A percentile compares a stretch with the other conserved stretches of the same genome.
Conservation (phyloP, 1,284 basidiomycete species). For the Pyrrhoderma lamaoense region DNA sequence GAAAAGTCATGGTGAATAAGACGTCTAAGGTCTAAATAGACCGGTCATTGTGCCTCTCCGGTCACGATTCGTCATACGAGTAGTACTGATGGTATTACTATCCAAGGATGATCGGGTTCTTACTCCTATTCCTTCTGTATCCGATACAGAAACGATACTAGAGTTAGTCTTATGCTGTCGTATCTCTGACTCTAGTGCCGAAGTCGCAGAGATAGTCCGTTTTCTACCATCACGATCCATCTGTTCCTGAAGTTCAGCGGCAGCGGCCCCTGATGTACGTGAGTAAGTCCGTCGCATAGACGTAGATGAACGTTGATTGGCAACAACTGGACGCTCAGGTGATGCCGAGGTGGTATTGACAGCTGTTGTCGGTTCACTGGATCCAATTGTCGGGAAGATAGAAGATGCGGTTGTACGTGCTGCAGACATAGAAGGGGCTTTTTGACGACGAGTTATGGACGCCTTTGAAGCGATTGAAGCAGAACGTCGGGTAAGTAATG, state of each 20-base stretch:
- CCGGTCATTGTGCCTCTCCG: slow-evolving; percentile 16
- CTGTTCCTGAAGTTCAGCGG: slow-evolving; percentile 49
- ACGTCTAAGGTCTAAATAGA: slow-evolving; percentile 13
- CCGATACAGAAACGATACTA: neutral
- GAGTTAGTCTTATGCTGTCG: neutral
- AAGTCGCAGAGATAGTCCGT: slow-evolving; percentile 32
- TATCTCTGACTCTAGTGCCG: slow-evolving; percentile 12
- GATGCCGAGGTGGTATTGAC: slow-evolving; percentile 48
- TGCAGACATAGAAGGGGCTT: slow-evolving; percentile 43
- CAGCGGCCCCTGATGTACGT: slow-evolving; percentile 47
- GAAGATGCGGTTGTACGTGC: slow-evolving; percentile 34
- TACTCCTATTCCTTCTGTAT: slow-evolving; percentile 1
- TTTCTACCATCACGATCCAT: slow-evolving; percentile 36
- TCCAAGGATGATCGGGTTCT: slow-evolving; percentile 9
- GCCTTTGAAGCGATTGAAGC: slow-evolving; percentile 20
- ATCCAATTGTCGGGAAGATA: slow-evolving; percentile 36
- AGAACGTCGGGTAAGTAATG: slow-evolving; percentile 29
- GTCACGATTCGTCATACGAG: slow-evolving; percentile 7
- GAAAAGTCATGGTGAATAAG: neutral
- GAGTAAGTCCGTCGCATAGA: slow-evolving; percentile 56
- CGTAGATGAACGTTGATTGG: slow-evolving; percentile 31
- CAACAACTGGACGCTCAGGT: slow-evolving; percentile 30
- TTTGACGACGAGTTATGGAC: slow-evolving; percentile 33
- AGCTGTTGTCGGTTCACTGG: slow-evolving; percentile 58
- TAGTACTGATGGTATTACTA: slow-evolving; percentile 3